These are phyloP conservation scores for Mesotaenium endlicherianum DNA, from an alignment of 139 green algal species.

Conservation along the genomic window DNA sequence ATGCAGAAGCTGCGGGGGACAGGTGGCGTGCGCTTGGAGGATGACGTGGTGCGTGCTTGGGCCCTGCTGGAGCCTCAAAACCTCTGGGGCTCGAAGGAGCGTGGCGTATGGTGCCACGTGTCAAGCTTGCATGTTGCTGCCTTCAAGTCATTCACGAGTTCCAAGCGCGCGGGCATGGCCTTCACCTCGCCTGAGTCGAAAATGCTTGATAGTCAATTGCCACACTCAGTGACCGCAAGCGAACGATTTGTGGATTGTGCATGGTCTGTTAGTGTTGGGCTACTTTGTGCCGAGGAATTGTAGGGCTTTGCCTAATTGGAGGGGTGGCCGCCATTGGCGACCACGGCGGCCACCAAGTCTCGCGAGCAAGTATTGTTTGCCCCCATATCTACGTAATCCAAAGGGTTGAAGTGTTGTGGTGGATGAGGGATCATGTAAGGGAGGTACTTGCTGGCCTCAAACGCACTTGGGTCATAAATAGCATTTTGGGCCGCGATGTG, in stretches of 20 bases:
- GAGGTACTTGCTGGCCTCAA: too few species aligned
- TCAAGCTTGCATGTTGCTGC: background rate
- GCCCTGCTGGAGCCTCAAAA: background rate
- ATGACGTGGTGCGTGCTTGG: conserved; percentile 72
- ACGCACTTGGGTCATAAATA: background rate
- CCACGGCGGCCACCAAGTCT: background rate
- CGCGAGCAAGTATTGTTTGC: background rate
- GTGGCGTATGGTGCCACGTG: background rate
- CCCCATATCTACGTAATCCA: background rate
- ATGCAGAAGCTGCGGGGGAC: conserved; percentile 31
- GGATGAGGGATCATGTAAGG: background rate
- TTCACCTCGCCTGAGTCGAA: background rate
- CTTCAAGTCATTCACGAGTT: background rate
- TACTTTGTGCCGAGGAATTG: background rate
- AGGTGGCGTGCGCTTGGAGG: conserved; percentile 75
- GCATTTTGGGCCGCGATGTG: background rate
- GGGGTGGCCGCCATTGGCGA: background rate
- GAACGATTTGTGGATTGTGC: too few species aligned
- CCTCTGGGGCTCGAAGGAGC: background rate
- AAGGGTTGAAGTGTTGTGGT: background rate
- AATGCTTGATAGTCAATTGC: background rate
- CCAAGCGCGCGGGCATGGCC: background rate
- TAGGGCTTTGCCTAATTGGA: background rate
- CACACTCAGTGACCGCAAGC: background rate
- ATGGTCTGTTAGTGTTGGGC: too few species aligned